Evolutionary conservation across 371 early-diverging fungal genomes (phyloP).

Genomic region (Paraphysoderma sedebokerense): DNA sequence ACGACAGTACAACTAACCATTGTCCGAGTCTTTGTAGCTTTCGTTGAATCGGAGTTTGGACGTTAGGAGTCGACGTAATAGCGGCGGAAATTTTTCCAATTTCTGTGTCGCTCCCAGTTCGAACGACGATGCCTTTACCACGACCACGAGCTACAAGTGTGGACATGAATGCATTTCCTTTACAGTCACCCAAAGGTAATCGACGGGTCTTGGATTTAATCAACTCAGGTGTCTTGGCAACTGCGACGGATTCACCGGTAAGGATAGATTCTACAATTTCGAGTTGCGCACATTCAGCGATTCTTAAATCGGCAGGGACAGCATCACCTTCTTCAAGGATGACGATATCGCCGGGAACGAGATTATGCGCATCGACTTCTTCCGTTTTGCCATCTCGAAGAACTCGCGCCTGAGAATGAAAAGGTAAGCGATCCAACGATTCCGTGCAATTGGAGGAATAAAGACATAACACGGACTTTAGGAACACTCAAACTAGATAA

Average conservation of each 20-base stretch:
- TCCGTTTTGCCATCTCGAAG: slow-evolving; percentile 54
- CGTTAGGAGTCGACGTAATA: slow-evolving; percentile 45
- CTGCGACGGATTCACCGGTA: slow-evolving; percentile 69
- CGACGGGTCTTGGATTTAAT: slow-evolving; percentile 29
- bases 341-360: slow-evolving; percentile 79
- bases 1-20: slow-evolving; percentile 32
- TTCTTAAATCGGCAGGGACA: slow-evolving; percentile 68
- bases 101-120: slow-evolving; percentile 73
- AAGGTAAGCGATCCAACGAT: slow-evolving; percentile 3
- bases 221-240: slow-evolving; percentile 31
- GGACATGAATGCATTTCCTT: slow-evolving; percentile 69
- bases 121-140: slow-evolving; percentile 66
- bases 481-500: slow-evolving; percentile 62
- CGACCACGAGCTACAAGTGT: slow-evolving; percentile 60
- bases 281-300: slow-evolving; percentile 61
- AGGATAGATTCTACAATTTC: slow-evolving; percentile 70
- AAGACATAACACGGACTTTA: slow-evolving; percentile 20
- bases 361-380: slow-evolving; percentile 39
- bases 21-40: slow-evolving; percentile 51
- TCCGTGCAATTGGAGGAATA: slow-evolving; percentile 3
- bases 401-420: too few species aligned
- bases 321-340: slow-evolving; percentile 72
- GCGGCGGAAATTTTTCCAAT: slow-evolving; percentile 81
- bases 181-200: slow-evolving; percentile 66
- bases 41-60: slow-evolving; percentile 54